These are phyloP conservation scores for Plasmodium ovale DNA, from an alignment of 169 alveolate species.

Conservation along the genomic window DNA sequence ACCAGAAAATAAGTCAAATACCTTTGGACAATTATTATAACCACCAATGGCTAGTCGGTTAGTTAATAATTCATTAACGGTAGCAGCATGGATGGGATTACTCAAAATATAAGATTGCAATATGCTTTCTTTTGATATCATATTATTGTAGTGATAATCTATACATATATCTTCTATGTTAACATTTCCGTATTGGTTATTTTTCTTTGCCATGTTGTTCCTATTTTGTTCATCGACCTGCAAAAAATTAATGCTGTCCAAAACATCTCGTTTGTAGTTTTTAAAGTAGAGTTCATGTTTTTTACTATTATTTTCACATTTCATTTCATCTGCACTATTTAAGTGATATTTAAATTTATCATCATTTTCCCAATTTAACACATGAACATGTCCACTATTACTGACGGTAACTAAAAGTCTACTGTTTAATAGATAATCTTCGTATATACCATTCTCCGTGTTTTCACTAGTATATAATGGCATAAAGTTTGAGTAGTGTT, in stretches of 20 bases:
- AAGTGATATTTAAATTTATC: slow-evolving; percentile 24
- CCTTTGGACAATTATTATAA: slow-evolving; percentile 74
- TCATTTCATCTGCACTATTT: slow-evolving; percentile 5
- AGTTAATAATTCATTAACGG: slow-evolving; percentile 75
- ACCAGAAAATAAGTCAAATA: slow-evolving; percentile 81
- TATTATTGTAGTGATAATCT: slow-evolving; percentile 59
- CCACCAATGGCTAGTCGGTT: slow-evolving; percentile 83
- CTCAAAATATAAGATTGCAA: slow-evolving; percentile 76
- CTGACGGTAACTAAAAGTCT: slow-evolving; percentile 62
- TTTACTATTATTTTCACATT: slow-evolving; percentile 28
- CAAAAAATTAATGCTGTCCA: slow-evolving; percentile 34
- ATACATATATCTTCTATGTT: slow-evolving; percentile 32
- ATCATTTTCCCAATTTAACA: slow-evolving; percentile 45
- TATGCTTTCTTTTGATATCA: slow-evolving; percentile 47
- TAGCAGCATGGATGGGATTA: slow-evolving; percentile 78
- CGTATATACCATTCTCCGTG: slow-evolving; percentile 51
- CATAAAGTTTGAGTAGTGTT: slow-evolving; percentile 34
- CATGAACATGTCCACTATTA: slow-evolving; percentile 48
- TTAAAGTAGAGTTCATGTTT: slow-evolving; percentile 14
- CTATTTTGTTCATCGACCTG: slow-evolving; percentile 44
- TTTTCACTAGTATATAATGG: slow-evolving; percentile 40
- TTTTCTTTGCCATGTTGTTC: slow-evolving; percentile 6
- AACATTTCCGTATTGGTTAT: slow-evolving; percentile 32
- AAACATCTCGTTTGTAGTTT: slow-evolving; percentile 28
- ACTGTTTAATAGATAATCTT: slow-evolving; percentile 24